Evolutionary conservation across 148 eudicot genomes (phyloP), one percentile per base, ranked within the genome.

Genomic region (Nepenthes gracilis): DNA sequence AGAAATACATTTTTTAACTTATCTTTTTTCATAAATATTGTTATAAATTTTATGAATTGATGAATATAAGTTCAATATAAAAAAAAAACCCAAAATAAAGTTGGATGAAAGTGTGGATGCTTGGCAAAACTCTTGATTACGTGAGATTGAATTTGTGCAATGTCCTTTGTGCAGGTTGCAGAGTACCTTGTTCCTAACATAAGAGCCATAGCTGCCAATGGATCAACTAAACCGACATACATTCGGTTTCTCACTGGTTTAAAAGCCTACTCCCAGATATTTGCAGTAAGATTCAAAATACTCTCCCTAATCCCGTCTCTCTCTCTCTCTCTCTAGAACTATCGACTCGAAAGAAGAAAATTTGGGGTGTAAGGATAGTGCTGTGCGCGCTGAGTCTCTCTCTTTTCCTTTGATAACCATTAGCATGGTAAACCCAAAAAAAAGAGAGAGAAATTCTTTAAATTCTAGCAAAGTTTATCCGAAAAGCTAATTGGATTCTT

Each of bases 191-290:
- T 92, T 52, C 96, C 98, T 53, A 88, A 75, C 66, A 66, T 92
- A n/a, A 81, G 98, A 76, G 70, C 80, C 1, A 76, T 92, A 36
- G 87, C 81, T 33, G 68, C 76, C 57, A 83, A 77, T 71, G 94
- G 98, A 72, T 83, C 98, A 58, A 71, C 88, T 64, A 92, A 69
- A 68, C 85, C 98, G 4, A 88, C 96, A 0, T 92, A 92, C 70
- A 63, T 88, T 11, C 90, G 98, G 48, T 92, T 85, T 70, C 85
- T 92, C 35, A 92, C 96, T 45, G 98, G 98, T 58, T 64, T 88
- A 69, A 92, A 92, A 80, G 98, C 98, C 59, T 92, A 92, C 72
- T 88, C 98, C 45, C 93, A 88, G 77, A 92, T 88, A 67, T 92
- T 92, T 66, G 65, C 81, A 56, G 81, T 78, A 74, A 57, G 69